Evolutionary conservation across 2,329 filamentous ascomycete genomes (phyloP).

Genomic region (Alternaria novae-zelandiae): DNA sequence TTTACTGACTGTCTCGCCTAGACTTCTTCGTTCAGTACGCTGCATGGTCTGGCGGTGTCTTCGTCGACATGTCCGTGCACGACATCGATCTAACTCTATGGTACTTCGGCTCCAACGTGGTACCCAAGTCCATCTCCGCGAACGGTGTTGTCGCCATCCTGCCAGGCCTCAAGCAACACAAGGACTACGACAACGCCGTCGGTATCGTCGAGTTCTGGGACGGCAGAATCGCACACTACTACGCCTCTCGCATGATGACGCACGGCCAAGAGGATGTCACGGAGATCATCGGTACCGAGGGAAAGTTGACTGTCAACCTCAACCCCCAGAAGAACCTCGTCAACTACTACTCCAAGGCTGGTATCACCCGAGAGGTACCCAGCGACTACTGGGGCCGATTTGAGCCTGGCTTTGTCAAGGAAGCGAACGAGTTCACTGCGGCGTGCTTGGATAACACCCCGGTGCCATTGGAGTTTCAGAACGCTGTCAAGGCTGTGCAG

Average conservation of each 20-base stretch:
- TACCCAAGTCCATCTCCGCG: conserved; percentile 48
- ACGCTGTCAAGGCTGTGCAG: conserved; percentile 45
- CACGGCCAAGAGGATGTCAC: conserved; percentile 44
- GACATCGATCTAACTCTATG: conserved; percentile 54
- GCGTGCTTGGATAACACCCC: conserved; percentile 46
- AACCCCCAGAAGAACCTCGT: conserved; percentile 44
- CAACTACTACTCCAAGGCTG: conserved; percentile 39
- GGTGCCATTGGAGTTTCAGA: conserved; percentile 45
- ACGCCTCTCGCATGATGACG: conserved; percentile 52
- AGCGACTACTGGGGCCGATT: conserved; percentile 51
- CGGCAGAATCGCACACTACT: conserved; percentile 54
- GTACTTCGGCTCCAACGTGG: conserved; percentile 48
- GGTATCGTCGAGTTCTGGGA: conserved; percentile 54
- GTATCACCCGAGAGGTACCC: conserved; percentile 48
- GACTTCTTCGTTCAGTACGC: conserved; percentile 55
- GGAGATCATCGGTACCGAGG: conserved; percentile 1
- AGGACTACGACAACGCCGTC: conserved; percentile 55
- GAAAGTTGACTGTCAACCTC: conserved; percentile 22
- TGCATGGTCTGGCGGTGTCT: conserved; percentile 51
- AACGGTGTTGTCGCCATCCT: conserved; percentile 46
- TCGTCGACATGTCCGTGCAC: conserved; percentile 54
- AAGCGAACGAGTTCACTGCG: conserved; percentile 50
- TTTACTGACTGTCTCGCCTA: conserved; percentile 25
- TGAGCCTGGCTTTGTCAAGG: conserved; percentile 49
- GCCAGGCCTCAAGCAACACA: conserved; percentile 46